These are phyloP conservation scores for Macrolepiota albuminosa DNA, from an alignment of 768 basidiomycete genomes.

Conservation along the genomic window DNA sequence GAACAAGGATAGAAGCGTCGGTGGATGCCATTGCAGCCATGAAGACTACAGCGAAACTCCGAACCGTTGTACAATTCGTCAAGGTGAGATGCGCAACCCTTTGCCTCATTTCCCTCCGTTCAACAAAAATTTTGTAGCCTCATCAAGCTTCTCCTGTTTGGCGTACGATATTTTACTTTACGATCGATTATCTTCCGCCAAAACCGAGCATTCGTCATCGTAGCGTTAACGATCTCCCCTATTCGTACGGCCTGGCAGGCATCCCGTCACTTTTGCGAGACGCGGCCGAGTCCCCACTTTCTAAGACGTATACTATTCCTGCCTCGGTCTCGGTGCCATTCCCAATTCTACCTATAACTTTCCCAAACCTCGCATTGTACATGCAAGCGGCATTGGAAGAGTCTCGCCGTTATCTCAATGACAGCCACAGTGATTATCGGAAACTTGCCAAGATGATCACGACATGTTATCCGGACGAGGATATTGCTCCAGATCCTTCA, in stretches of 20 bases:
- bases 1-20: slow-evolving; percentile 66
- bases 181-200: slow-evolving; percentile 65
- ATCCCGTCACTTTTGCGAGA: slow-evolving; percentile 62
- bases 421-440: slow-evolving; percentile 56
- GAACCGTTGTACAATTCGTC: slow-evolving; percentile 76
- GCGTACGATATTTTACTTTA: slow-evolving; percentile 75
- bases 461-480: slow-evolving; percentile 53
- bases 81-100: slow-evolving; percentile 41
- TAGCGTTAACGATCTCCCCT: slow-evolving; percentile 65
- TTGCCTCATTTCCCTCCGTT: no score
- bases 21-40: slow-evolving; percentile 58
- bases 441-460: slow-evolving; percentile 70
- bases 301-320: slow-evolving; percentile 72
- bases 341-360: slow-evolving; percentile 68
- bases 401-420: slow-evolving; percentile 55
- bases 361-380: slow-evolving; percentile 74
- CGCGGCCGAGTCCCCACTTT: slow-evolving; percentile 54
- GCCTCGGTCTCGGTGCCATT: slow-evolving; percentile 52
- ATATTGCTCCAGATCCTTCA: slow-evolving; percentile 20
- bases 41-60: slow-evolving; percentile 54
- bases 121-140: slow-evolving; percentile 35
- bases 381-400: slow-evolving; percentile 67
- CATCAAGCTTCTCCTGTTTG: slow-evolving; percentile 57
- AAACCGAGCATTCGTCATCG: slow-evolving; percentile 33
- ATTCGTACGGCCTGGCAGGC: slow-evolving; percentile 60